Percentiles rank a stretch among this genome's conserved stretches.
These are phyloP conservation scores for Lepidopterella palustris DNA, from an alignment of 495 filamentous ascomycete genomes.

Conservation along the genomic window DNA sequence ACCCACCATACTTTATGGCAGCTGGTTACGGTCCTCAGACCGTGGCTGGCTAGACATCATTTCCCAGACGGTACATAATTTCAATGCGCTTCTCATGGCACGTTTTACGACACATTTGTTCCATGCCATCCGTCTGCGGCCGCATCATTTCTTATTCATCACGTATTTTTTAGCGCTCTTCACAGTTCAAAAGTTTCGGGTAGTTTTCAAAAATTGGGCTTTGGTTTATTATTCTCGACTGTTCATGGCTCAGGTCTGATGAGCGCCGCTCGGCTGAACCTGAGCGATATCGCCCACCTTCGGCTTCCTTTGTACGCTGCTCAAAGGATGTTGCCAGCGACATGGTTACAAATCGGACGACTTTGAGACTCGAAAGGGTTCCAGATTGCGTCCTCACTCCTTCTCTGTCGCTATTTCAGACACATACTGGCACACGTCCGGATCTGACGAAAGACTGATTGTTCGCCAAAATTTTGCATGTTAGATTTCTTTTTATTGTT, in stretches of 20 bases:
- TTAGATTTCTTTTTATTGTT: slow-evolving; percentile 28
- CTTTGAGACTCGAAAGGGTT: neutral
- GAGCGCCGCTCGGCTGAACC: slow-evolving; percentile 1
- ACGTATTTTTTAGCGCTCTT: slow-evolving; percentile 24
- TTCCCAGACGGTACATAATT: neutral
- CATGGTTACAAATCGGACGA: neutral
- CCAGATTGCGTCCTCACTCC: slow-evolving; percentile 3
- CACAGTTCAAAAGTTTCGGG: slow-evolving; percentile 24
- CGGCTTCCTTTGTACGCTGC: neutral
- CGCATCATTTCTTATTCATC: slow-evolving; percentile 5
- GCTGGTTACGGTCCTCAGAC: slow-evolving; percentile 46
- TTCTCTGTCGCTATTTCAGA: slow-evolving; percentile 24
- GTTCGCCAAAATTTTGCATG: slow-evolving; percentile 25
- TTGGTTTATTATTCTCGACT: neutral
- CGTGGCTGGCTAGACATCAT: slow-evolving; percentile 48
- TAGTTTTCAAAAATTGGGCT: slow-evolving; percentile 2
- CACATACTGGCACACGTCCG: slow-evolving; percentile 21
- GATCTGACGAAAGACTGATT: slow-evolving; percentile 25
- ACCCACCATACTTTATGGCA: slow-evolving; percentile 59
- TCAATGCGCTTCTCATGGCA: neutral
- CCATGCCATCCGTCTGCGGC: slow-evolving; percentile 7
- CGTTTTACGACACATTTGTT: slow-evolving; percentile 1
- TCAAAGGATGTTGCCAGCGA: neutral
- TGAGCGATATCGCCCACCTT: neutral
- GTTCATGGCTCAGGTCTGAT: slow-evolving; percentile 7